These are phyloP conservation scores for Apiotrichum sp. DNA, from an alignment of 1,284 basidiomycete genomes.

Conservation along the genomic window DNA sequence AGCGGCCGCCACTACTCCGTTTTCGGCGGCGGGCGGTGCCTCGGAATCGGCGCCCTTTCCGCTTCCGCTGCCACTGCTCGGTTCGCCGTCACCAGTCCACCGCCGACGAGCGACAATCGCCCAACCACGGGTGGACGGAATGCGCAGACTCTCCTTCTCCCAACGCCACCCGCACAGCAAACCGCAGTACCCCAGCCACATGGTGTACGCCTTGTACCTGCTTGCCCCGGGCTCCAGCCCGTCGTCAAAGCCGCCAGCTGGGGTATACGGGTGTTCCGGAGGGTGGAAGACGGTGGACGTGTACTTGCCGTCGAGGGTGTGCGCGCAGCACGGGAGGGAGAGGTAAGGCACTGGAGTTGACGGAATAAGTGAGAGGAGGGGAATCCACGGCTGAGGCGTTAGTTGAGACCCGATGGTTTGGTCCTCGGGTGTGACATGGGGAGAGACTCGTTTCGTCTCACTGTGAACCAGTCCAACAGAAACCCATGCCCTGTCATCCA, in stretches of 20 bases:
- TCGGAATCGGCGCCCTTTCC: no score
- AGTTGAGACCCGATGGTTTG: neutral
- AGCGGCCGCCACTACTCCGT: no score
- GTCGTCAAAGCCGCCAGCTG: constrained; percentile 33
- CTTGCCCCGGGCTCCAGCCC: constrained; percentile 55
- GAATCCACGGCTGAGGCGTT: constrained; percentile 60
- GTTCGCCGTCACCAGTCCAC: constrained; percentile 20
- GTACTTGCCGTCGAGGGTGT: constrained; percentile 44
- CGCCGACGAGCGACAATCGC: constrained; percentile 53
- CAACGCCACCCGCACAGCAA: constrained; percentile 73
- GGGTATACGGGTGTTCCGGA: constrained; percentile 35
- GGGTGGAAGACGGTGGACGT: constrained; percentile 44
- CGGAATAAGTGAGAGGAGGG: constrained; percentile 60
- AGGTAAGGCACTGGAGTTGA: constrained; percentile 64
- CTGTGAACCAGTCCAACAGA: no score
- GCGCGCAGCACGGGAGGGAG: constrained; percentile 81
- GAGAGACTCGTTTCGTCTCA: no score
- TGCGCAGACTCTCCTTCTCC: constrained; percentile 78
- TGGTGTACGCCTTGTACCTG: constrained; percentile 70
- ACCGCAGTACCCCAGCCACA: constrained; percentile 69
- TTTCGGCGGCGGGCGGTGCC: no score
- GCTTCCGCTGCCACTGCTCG: no score
- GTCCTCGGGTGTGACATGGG: no score
- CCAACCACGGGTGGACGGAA: constrained; percentile 91
- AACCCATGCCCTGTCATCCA: no score